Percentiles rank a stretch among this genome's conserved stretches.
Evolutionary conservation across 768 basidiomycete genomes (phyloP).

Genomic region (Amylocystis lapponica): DNA sequence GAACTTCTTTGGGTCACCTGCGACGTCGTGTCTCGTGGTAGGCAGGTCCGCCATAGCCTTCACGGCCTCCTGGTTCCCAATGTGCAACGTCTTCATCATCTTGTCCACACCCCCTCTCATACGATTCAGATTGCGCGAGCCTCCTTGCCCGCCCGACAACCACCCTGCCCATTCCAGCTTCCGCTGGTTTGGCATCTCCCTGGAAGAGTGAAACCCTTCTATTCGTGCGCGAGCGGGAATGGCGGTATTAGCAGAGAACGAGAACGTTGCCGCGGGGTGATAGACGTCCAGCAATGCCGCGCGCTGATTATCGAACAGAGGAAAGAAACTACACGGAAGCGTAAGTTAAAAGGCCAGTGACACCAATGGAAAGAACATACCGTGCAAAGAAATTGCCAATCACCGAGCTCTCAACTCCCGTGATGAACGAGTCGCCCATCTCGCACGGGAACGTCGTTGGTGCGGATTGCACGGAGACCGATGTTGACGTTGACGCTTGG

Average conservation of each 20-base stretch:
- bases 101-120: slow-evolving; percentile 53
- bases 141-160: slow-evolving; percentile 46
- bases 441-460: slow-evolving; percentile 74
- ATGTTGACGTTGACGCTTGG: slow-evolving; percentile 40
- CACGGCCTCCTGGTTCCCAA: slow-evolving; percentile 61
- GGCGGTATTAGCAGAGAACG: slow-evolving; percentile 78
- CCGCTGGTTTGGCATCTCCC: slow-evolving; percentile 74
- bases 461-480: slow-evolving; percentile 35
- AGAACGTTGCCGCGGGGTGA: slow-evolving; percentile 84
- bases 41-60: slow-evolving; percentile 63
- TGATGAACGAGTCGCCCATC: slow-evolving; percentile 69
- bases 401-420: slow-evolving; percentile 62
- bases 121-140: slow-evolving; percentile 74
- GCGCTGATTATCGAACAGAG: slow-evolving; percentile 75
- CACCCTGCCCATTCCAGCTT: slow-evolving; percentile 77
- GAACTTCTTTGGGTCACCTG: slow-evolving; percentile 75
- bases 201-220: slow-evolving; percentile 57
- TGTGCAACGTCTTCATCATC: slow-evolving; percentile 60
- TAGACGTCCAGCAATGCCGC: slow-evolving; percentile 65
- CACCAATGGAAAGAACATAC: slow-evolving; percentile 40
- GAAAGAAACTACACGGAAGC: slow-evolving; percentile 63
- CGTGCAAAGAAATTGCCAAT: slow-evolving; percentile 76
- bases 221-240: slow-evolving; percentile 76
- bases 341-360: not conserved
- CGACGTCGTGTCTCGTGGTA: slow-evolving; percentile 76